A percentile compares a stretch with the other conserved stretches of the same genome.
These are phyloP conservation scores for Plasmodium gonderi DNA, from an alignment of 169 alveolate species.

Conservation along the genomic window DNA sequence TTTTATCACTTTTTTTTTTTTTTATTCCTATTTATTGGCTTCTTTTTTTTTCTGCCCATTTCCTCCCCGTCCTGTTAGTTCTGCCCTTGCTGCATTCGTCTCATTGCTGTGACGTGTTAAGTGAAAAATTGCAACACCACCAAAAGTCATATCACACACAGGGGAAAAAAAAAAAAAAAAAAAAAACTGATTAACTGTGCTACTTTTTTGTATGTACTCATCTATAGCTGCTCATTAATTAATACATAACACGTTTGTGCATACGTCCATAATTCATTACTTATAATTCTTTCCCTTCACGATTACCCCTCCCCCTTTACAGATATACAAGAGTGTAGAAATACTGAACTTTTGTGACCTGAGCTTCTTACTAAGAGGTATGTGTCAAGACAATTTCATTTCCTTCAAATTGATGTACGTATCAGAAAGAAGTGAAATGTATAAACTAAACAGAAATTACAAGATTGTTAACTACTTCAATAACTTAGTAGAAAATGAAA, in stretches of 20 bases:
- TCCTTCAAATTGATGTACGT: slow-evolving; percentile 56
- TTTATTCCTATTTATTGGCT: no score
- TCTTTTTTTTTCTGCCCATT: background rate
- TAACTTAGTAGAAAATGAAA: background rate
- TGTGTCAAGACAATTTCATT: slow-evolving; percentile 52
- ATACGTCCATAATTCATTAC: background rate
- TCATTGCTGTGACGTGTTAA: background rate
- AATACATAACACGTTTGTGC: no score
- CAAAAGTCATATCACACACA: background rate
- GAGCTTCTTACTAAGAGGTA: slow-evolving; percentile 39
- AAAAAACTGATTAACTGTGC: no score
- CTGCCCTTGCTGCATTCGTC: no score
- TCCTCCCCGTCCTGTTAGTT: no score
- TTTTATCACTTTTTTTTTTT: no score
- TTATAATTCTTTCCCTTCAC: background rate
- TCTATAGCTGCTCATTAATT: no score
- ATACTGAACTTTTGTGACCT: slow-evolving; percentile 45
- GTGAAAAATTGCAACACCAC: background rate
- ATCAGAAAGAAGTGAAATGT: slow-evolving; percentile 51
- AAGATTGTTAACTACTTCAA: slow-evolving; percentile 42
- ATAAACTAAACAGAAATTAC: slow-evolving; percentile 53
- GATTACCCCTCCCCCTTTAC: background rate
- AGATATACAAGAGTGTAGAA: slow-evolving; percentile 60
- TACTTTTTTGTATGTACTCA: no score
- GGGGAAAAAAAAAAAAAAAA: background rate